These are phyloP conservation scores for Podila epigama DNA, from an alignment of 192 early-diverging fungal genomes.

Conservation along the genomic window DNA sequence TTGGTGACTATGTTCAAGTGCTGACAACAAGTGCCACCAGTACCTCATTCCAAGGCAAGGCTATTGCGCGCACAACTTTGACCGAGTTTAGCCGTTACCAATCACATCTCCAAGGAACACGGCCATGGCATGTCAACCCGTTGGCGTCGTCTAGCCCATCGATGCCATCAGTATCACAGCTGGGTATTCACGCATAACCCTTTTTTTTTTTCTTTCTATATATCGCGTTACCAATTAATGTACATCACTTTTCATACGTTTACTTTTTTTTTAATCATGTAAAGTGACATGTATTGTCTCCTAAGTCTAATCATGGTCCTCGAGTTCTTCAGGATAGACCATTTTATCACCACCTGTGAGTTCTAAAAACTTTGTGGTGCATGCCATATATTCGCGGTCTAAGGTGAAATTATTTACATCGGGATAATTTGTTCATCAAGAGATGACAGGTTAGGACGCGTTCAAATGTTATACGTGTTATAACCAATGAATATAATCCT, in stretches of 20 bases:
- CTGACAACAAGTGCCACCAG: constrained; percentile 38
- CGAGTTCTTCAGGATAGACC: constrained; percentile 27
- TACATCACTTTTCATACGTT: no score
- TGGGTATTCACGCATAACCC: no score
- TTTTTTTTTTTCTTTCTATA: no score
- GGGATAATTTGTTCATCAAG: no score
- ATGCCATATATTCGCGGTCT: constrained; percentile 30
- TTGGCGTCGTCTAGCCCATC: not conserved
- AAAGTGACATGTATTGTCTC: no score
- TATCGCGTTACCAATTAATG: no score
- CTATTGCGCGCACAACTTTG: constrained; percentile 39
- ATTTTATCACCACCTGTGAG: constrained; percentile 5
- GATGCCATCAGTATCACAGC: no score
- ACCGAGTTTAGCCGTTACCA: constrained; percentile 29
- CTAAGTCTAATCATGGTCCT: no score
- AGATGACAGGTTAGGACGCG: not conserved
- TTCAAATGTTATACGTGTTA: no score
- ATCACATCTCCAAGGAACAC: constrained; percentile 1
- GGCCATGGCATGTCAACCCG: not conserved
- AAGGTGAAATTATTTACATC: no score
- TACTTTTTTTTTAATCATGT: no score
- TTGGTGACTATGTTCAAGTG: constrained; percentile 51
- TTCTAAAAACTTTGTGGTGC: constrained; percentile 25
- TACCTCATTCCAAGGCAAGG: constrained; percentile 51
- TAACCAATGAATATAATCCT: not conserved